A percentile compares a stretch with the other conserved stretches of the same genome.
Evolutionary conservation across 1,284 basidiomycete genomes (phyloP).

Genomic region (Trametes polyzona): DNA sequence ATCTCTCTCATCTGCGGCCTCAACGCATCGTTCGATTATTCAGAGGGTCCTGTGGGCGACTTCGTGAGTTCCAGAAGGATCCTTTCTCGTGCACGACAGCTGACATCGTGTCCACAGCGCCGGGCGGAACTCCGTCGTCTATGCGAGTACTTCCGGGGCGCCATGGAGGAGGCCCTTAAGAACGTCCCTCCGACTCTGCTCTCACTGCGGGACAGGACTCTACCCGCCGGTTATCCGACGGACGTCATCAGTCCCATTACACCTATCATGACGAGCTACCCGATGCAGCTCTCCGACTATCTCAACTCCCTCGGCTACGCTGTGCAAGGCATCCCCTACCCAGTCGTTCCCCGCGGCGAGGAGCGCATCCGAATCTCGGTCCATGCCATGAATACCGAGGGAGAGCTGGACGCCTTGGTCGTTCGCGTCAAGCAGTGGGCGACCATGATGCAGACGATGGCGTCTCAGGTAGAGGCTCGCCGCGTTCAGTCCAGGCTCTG

Average conservation of each 20-base stretch:
- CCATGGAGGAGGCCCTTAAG: conserved; percentile 11
- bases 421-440: conserved; percentile 39
- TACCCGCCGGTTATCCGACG: conserved; percentile 14
- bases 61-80: conserved; percentile 1
- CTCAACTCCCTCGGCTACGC: conserved; percentile 64
- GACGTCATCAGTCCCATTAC: conserved; percentile 63
- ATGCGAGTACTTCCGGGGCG: conserved; percentile 10
- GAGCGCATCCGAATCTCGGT: conserved; percentile 82
- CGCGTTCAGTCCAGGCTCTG: conserved; percentile 4
- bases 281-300: conserved; percentile 66
- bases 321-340: conserved; percentile 77
- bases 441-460: conserved; percentile 8
- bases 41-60: conserved; percentile 14
- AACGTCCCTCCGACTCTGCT: conserved; percentile 17
- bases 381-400: conserved; percentile 71
- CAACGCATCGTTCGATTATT: conserved; percentile 19
- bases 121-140: conserved; percentile 10
- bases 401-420: conserved; percentile 52
- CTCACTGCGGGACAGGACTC: conserved; percentile 7
- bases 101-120: background rate
- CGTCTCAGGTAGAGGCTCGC: background rate
- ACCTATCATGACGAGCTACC: conserved; percentile 75
- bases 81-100: background rate
- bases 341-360: conserved; percentile 79
- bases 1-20: conserved; percentile 56